Base-by-base conservation (phyloP, 148 eudicot genomes). In the Rhododendron mucronatum region DNA sequence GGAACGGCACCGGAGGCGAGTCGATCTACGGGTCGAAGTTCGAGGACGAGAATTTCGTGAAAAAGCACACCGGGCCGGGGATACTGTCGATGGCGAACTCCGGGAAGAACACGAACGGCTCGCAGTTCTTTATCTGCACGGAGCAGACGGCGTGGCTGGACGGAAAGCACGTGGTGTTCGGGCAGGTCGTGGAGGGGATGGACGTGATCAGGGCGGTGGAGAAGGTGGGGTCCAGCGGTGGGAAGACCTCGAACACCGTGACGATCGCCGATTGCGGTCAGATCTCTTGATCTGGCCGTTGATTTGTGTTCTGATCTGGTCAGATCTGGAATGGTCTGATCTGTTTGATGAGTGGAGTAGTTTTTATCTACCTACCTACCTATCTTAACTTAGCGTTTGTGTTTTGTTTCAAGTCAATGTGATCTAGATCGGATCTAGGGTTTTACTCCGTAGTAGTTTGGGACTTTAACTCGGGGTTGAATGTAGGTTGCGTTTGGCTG, bases 61-160 rank as follows among this genome's bases (percentile, higher is more conserved):
- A 83, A 89, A 90, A 88, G 90, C 94, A 92, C 87, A 92, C 92
- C n/a, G 98, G 96, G 1, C 96, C 98, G 0, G 95, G 98, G 2
- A 84, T 92, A 7, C 91, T 95, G 37, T 95, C 98, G 23, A 95
- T 95, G 98, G 98, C 98, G 0, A 95, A 93, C 55, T 86, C 95
- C 0, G 98, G 98, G 0, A 92, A 92, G 0, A 86, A 88, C n/a
- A 95, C 94, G 12, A 95, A 95, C 79, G 98, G 98, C 26, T 93
- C 96, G 0, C 96, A 95, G 92, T 95, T 95, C 87, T 95, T 95
- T 69, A 88, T 95, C 82, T 93, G 97, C 85, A 95, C 98, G 0
- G 91, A 90, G 1, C 85, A 87, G 91, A 95, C 98, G 16, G 48
- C 86, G 59, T 95, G 98, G 98, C 89, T 95, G 15, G 93, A 95